Conservation (phyloP, 305 asterid genomes). For the Fraxinus albicans region DNA sequence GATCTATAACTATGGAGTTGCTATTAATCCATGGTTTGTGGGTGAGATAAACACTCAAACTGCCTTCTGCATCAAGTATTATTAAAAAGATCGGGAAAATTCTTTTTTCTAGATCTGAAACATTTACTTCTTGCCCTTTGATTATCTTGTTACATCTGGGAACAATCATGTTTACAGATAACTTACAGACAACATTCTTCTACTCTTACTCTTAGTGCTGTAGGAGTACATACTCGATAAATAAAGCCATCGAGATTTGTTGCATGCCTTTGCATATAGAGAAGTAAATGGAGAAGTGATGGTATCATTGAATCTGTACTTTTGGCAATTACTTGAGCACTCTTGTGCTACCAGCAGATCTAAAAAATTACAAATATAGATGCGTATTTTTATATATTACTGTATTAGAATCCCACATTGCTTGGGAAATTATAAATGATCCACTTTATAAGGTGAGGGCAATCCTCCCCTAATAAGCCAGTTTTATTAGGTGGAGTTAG, state of each 20-base stretch:
- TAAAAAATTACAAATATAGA: not conserved
- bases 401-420: no score
- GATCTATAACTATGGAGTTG: not conserved
- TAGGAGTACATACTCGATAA: not conserved
- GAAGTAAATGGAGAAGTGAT: not conserved
- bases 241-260: not conserved
- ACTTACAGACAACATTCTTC: not conserved
- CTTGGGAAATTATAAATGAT: no score
- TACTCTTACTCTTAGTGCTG: not conserved
- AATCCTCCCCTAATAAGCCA: no score
- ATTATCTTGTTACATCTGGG: not conserved
- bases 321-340: not conserved
- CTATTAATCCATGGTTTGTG: not conserved
- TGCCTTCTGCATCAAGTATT: not conserved
- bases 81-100: not conserved
- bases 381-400: not conserved
- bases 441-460: no score
- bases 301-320: not conserved
- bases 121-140: not conserved
- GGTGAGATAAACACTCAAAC: not conserved
- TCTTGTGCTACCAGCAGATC: not conserved
- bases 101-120: not conserved
- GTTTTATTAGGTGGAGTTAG: no score
- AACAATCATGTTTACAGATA: not conserved
- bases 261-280: not conserved